These are phyloP conservation scores for Hypsizygus ulmarius DNA, from an alignment of 1,284 basidiomycete species.

Conservation along the genomic window DNA sequence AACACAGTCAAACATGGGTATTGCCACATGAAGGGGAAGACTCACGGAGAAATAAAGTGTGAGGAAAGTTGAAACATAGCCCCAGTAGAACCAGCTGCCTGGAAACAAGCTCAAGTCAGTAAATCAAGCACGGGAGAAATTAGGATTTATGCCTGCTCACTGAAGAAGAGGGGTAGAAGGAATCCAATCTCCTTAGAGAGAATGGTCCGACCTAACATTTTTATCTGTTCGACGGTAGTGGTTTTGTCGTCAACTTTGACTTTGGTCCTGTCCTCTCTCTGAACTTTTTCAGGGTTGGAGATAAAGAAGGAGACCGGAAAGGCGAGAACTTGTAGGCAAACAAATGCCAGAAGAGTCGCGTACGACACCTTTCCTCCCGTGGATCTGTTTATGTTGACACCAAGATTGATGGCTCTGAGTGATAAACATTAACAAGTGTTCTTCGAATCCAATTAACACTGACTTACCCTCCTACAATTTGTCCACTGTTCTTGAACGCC, in stretches of 20 bases:
- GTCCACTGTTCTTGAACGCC: constrained; percentile 21
- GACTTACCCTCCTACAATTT: constrained; percentile 23
- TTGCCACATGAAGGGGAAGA: too few relatives aligned
- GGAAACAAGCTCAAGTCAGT: background rate
- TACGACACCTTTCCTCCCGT: constrained; percentile 23
- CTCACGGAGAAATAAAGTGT: constrained; percentile 21
- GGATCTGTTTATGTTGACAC: constrained; percentile 17
- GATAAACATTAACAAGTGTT: background rate
- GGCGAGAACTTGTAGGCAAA: constrained; percentile 19
- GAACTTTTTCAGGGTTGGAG: constrained; percentile 20
- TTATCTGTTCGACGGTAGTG: constrained; percentile 17
- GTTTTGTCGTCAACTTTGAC: constrained; percentile 19
- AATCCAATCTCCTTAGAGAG: constrained; percentile 15
- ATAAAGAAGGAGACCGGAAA: constrained; percentile 16
- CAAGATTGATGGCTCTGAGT: constrained; percentile 17
- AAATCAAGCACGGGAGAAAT: too few relatives aligned
- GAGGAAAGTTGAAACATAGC: constrained; percentile 22
- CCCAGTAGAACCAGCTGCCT: constrained; percentile 24
- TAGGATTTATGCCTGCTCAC: constrained; percentile 9
- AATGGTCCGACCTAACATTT: constrained; percentile 13
- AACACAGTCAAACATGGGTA: too few relatives aligned
- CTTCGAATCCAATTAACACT: too few relatives aligned
- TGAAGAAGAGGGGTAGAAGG: constrained; percentile 20
- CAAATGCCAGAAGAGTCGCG: constrained; percentile 17
- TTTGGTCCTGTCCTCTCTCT: constrained; percentile 20